Base-by-base conservation (phyloP, 495 filamentous ascomycete genomes). In the Pyrenula aspistea region DNA sequence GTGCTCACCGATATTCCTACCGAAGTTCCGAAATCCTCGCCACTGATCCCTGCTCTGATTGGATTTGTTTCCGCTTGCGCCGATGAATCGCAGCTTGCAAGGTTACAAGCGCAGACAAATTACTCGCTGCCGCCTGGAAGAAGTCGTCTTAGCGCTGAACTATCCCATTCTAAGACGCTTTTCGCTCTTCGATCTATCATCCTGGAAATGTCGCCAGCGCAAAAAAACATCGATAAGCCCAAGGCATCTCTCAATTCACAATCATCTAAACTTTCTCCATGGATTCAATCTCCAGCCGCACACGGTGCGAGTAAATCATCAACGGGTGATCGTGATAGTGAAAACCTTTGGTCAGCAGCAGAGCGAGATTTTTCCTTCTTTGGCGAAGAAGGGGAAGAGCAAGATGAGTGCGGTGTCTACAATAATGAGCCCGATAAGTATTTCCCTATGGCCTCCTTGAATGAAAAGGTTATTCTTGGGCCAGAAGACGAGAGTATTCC, bases 361-460 rank as follows among this genome's bases (percentile, higher is more conserved):
- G 69, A 75, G 48, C 66, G 75, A 24, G 83, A 86, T 59, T 86
- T 84, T 59, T 82, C 79, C 47, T 86, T 86, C 67, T 86, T 86
- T 56, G 78, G 72, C 1, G 80, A 82, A 51, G 80, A 79, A 47
- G 31, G 31, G 4, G 31, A 42, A 15, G 31, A 42, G 31, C 31
- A 42, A 42, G 31, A 42, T 15, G 82, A 84, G 63, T 80, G 76
- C 24, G 78, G 78, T 3, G 67, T 83, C 4, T 78, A 73, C 20
- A 65, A 71, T 19, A 68, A 70, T 51, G 71, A 74, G 19, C 68
- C 68, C 2, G 65, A 66, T 4, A 71, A 69, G 50, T 73, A 74
- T 56, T 68, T 74, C 53, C 73, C 75, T 1, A 69, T 74, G 66
- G 71, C 75, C 19, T 61, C 60, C 0, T 59, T 77, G 2, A 74